Evolutionary conservation across 202 grass and related monocot genomes (phyloP), one percentile per base, ranked within the genome.

Genomic region (Setaria italica): DNA sequence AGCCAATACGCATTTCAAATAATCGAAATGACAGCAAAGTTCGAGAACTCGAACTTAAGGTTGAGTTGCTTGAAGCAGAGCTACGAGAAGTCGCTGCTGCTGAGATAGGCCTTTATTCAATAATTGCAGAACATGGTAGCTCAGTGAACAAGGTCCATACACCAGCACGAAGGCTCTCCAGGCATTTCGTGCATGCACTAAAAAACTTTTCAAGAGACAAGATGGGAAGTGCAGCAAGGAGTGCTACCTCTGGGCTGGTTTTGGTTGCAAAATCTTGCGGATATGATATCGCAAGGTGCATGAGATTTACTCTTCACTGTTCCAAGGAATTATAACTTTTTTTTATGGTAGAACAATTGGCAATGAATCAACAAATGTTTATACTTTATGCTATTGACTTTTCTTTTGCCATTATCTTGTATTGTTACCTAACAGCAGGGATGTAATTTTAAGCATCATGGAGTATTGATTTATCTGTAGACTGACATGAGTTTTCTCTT

Each of bases 61-160:
- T 96, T 50, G 90, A 92, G 80, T 81, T 99, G 85, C 90, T 99
- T 79, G 93, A 99, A 96, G 83, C 90, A 54, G 97, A 99, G 77
- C 84, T 99, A 30, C 76, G 90, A 81, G 96, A 99, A 92, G 74
- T 87, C 46, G 97, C 97, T n/a, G 88, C 91, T 83, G 75, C 91
- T 74, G 97, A 99, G 86, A 90, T 96, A 80, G 90, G 91, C 43
- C 93, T 99, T 87, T 96, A 99, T 77, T 96, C 93, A 11, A 89
- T 96, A 72, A 76, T 91, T 77, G 91, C 97, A 17, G 93, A 99
- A 82, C 97, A 99, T 91, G 90, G 86, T 74, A 99, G 97, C 78
- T 99, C 97, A 89, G 84, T 90, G 83, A 94, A 96, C 72, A 99
- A 99, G 86, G 91, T 99, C 42, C 93, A 99, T 66, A 94, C 97